Evolutionary conservation across 2,329 filamentous ascomycete species (phyloP), one percentile per base, ranked within the genome.

Genomic region (Colletotrichum noveboracense): DNA sequence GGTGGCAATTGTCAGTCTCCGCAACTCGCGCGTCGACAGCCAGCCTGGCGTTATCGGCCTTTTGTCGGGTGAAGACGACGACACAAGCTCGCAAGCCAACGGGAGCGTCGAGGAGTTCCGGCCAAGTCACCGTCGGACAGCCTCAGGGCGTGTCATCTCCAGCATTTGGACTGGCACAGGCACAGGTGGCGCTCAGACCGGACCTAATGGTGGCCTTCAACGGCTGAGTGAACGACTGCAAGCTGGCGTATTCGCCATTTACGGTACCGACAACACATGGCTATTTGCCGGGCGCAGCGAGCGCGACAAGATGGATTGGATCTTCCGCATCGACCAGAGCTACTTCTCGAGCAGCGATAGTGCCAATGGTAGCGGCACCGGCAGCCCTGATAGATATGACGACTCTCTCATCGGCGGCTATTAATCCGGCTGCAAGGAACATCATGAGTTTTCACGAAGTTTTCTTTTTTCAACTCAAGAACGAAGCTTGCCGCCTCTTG

Each of bases 251-350:
- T 99, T 98, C 89, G 97, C 97, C 14, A 92, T 99, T 66, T 99
- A 98, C 82, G 96, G 95, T 56, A 95, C 94, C 75, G 94, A 97
- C 83, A 98, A 98, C 84, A 98, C 96, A 36, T 99, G 96, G 91
- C 89, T 99, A 55, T 98, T 99, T 84, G 95, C 96, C 16, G 95
- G 96, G 28, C 90, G 96, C 74, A 96, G 93, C 80, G 96, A 98
- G 86, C 91, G 93, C 65, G 96, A 98, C 84, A 98, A 98, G 88
- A 93, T 96, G 79, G 97, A 98, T 83, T 99, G 97, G 97, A 98
- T 99, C 79, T 91, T 97, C 84, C 94, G 94, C 81, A 95, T 99
- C 79, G 97, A 99, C 85, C 94, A 98, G 87, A 95, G 93, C 67
- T 92, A 90, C 79, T 84, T 90, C 80, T 87, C 89, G 43, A 87